Evolutionary conservation across 352 stramenopile species (phyloP).

Genomic region (Globisporangium parvum): DNA sequence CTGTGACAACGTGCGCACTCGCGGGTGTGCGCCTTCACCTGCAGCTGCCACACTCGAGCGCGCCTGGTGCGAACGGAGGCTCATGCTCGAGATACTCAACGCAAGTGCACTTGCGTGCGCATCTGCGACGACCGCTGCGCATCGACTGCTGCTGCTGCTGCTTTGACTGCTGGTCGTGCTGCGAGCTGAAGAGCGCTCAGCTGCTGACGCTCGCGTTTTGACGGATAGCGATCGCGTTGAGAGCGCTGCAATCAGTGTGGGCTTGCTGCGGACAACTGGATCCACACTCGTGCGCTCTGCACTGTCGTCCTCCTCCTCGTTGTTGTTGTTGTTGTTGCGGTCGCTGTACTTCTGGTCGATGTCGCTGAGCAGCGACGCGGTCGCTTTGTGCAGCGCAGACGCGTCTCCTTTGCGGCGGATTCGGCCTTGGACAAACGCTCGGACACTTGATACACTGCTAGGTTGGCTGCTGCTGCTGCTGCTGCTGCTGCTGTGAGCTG

Average conservation of each 20-base stretch:
- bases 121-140: not conserved
- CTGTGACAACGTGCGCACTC: too few species aligned
- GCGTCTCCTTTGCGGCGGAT: conserved; percentile 27
- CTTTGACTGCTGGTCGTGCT: too few species aligned
- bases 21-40: not conserved
- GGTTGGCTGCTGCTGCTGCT: not conserved
- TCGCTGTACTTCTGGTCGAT: conserved; percentile 1
- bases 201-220: not conserved
- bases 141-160: not conserved
- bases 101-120: not conserved
- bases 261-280: not conserved
- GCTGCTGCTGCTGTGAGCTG: too few species aligned
- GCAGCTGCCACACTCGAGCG: not conserved
- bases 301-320: not conserved
- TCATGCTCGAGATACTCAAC: conserved; percentile 2
- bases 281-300: not conserved
- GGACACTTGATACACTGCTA: not conserved
- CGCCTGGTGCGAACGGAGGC: not conserved
- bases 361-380: conserved; percentile 1
- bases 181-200: too few species aligned
- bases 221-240: not conserved
- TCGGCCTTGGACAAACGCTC: conserved; percentile 21
- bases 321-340: conserved; percentile 7
- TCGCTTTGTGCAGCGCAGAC: conserved; percentile 7
- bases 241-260: too few species aligned